Evolutionary conservation across 441 rosid genomes (phyloP), one percentile per base, ranked within the genome.

Genomic region (Daphne laureola): DNA sequence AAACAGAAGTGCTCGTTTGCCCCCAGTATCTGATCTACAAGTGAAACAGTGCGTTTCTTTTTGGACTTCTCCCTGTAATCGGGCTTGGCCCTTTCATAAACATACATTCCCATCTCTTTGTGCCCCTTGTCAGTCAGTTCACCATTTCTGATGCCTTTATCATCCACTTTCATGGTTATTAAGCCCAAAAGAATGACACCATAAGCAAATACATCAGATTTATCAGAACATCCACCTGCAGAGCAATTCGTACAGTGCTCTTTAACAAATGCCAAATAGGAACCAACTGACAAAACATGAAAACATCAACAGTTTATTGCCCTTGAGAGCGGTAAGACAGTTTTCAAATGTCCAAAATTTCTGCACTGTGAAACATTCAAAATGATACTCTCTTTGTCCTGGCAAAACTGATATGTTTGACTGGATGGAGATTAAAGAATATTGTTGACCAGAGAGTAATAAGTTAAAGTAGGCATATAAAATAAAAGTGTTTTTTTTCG

Each of bases 141-240:
- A 18, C 23, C 23, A 18, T 18, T 18, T 18, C 23, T 1, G 1
- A 18, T 3, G 23, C 23, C 16, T 43, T 43, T 14, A 43, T 43
- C 16, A 43, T 43, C 16, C 14, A 43, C 46, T 16, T 16, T 12
- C 3, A 3, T 4, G 16, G 46, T 16, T 13, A n/a, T 18, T 18
- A 18, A 18, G 23, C 23, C 23, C 23, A 18, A 18, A 1, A 18
- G 23, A 18, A 18, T 18, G 16, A 43, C 46, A 43, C 46, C 46
- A 43, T 4, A 43, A n/a, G 46, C 14, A 9, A 43, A 43, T 3
- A 43, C 46, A 43, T 43, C 46, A 43, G 15, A 43, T 16, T 43
- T 43, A 13, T 43, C 46, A 43, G 46, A 43, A 7, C 46, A 43
- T 43, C 46, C 46, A 43, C 46, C 46, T 43, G 46, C 16, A 16